Percentiles rank a stretch among this genome's conserved stretches.
phyloP scores from a whole-genome alignment of 805 yeast genomes.

The Metschnikowia kunwiensis region DNA sequence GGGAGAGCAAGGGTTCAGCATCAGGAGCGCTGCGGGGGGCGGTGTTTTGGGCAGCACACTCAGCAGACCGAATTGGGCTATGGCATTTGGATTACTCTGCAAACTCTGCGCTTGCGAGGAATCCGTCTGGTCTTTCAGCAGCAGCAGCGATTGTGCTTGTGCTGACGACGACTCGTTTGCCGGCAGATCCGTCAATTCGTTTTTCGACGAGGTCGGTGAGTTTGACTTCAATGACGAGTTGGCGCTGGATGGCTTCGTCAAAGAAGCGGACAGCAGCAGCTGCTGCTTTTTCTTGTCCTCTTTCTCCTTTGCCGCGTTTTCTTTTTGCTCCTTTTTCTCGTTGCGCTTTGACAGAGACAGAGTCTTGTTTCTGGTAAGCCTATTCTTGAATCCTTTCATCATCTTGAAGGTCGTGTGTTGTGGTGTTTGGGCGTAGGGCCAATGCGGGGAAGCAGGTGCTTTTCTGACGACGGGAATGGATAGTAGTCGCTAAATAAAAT shows the following conservation, averaged over 20 bases:
- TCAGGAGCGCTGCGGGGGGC: slow-evolving; percentile 6
- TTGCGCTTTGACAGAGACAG: slow-evolving; percentile 29
- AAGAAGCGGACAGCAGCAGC: slow-evolving; percentile 8
- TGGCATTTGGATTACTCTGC: slow-evolving; percentile 5
- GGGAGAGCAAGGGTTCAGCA: slow-evolving; percentile 12
- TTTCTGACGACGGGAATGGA: too few species aligned
- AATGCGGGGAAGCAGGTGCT: too few species aligned
- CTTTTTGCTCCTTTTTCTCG: slow-evolving; percentile 36
- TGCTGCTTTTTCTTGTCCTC: slow-evolving; percentile 8
- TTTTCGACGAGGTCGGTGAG: slow-evolving; percentile 36
- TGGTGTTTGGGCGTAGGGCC: too few species aligned
- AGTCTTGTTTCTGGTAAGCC: slow-evolving; percentile 43
- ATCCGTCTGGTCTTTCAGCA: neutral
- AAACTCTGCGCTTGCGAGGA: neutral
- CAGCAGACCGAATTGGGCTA: slow-evolving; percentile 9
- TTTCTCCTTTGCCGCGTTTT: slow-evolving; percentile 32
- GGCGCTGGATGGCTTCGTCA: slow-evolving; percentile 17
- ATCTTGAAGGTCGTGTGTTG: too few species aligned
- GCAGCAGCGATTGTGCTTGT: neutral
- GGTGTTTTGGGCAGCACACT: slow-evolving; percentile 8
- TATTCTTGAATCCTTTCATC: slow-evolving; percentile 74
- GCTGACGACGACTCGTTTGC: slow-evolving; percentile 1
- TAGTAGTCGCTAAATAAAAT: too few species aligned
- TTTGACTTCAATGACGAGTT: slow-evolving; percentile 27
- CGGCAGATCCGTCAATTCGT: slow-evolving; percentile 8